Percentiles rank a stretch among this genome's conserved stretches.
phyloP scores from a whole-genome alignment of 257 asterid species.

The Plantago ovata region DNA sequence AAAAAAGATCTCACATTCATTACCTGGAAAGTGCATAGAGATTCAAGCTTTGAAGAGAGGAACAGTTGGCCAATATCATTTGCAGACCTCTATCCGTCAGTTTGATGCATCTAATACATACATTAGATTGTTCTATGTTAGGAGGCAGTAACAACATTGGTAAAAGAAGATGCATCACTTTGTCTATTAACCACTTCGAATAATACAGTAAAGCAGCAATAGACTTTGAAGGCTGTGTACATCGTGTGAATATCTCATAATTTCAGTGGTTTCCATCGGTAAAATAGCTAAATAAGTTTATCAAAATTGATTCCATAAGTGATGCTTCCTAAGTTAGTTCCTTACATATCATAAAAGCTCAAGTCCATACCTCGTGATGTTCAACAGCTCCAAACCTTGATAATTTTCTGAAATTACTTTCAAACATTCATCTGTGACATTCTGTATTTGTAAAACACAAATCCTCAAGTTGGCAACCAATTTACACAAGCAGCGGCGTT shows the following conservation, averaged over 20 bases:
- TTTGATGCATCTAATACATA: conserved; percentile 69
- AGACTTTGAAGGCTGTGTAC: too few relatives aligned
- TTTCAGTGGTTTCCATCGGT: too few relatives aligned
- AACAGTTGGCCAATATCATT: conserved; percentile 61
- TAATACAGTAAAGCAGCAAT: too few relatives aligned
- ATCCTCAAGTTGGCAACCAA: conserved; percentile 23
- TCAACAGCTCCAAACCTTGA: conserved; percentile 57
- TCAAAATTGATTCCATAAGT: too few relatives aligned
- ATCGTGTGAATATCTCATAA: too few relatives aligned
- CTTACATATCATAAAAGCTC: too few relatives aligned
- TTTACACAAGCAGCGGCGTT: conserved; percentile 15
- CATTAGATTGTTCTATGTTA: conserved; percentile 7
- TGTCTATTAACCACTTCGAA: background rate
- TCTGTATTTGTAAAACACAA: conserved; percentile 46
- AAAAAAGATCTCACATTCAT: conserved; percentile 1
- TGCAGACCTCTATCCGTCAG: conserved; percentile 73
- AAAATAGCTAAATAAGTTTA: too few relatives aligned
- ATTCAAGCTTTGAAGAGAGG: conserved; percentile 71
- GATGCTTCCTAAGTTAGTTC: too few relatives aligned
- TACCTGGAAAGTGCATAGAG: conserved; percentile 96
- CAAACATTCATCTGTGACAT: conserved; percentile 66
- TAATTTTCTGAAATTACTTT: conserved; percentile 61
- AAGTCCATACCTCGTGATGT: conserved; percentile 65
- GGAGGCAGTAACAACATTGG: conserved; percentile 5
- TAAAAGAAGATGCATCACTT: conserved; percentile 11